Percentiles rank a stretch among this genome's conserved stretches.
phyloP scores from a whole-genome alignment of 495 filamentous ascomycete species.

The Letharia lupina region DNA sequence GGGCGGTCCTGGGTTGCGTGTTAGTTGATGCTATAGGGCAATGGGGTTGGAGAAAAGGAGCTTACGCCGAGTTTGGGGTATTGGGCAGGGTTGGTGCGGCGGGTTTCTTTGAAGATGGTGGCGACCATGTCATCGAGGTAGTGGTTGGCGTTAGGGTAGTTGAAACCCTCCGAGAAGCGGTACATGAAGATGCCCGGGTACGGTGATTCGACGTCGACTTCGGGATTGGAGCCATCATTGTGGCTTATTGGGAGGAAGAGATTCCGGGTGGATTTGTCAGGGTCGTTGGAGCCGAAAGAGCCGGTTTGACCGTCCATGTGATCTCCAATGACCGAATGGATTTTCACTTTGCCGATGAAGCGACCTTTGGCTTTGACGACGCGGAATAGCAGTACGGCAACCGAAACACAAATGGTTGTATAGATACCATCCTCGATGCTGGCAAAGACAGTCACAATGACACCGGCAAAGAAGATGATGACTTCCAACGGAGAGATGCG shows the following conservation, averaged over 20 bases:
- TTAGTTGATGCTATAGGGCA: constrained; percentile 10
- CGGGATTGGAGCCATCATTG: constrained; percentile 82
- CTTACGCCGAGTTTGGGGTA: constrained; percentile 53
- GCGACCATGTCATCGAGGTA: constrained; percentile 74
- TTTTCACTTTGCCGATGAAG: constrained; percentile 80
- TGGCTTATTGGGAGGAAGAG: constrained; percentile 89
- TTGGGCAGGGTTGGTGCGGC: constrained; percentile 60
- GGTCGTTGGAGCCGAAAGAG: constrained; percentile 23
- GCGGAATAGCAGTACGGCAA: constrained; percentile 75
- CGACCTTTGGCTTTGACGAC: constrained; percentile 76
- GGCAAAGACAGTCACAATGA: constrained; percentile 80
- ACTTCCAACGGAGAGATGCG: constrained; percentile 82
- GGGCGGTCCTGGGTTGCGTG: constrained; percentile 55
- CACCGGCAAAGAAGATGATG: constrained; percentile 88
- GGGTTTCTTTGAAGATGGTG: constrained; percentile 67
- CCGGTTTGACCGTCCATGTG: constrained; percentile 50
- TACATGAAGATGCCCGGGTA: constrained; percentile 97
- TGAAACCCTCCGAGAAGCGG: constrained; percentile 92
- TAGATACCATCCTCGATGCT: constrained; percentile 92
- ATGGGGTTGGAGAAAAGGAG: not conserved
- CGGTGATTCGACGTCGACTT: constrained; percentile 66
- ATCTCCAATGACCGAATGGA: constrained; percentile 84
- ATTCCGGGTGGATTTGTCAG: constrained; percentile 45
- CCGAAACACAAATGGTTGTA: constrained; percentile 65
- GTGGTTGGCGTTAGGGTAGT: constrained; percentile 90